Percentiles rank a stretch among this genome's conserved stretches.
Conservation (phyloP, 129 eudicot genomes). For the Cynara cardunculus region DNA sequence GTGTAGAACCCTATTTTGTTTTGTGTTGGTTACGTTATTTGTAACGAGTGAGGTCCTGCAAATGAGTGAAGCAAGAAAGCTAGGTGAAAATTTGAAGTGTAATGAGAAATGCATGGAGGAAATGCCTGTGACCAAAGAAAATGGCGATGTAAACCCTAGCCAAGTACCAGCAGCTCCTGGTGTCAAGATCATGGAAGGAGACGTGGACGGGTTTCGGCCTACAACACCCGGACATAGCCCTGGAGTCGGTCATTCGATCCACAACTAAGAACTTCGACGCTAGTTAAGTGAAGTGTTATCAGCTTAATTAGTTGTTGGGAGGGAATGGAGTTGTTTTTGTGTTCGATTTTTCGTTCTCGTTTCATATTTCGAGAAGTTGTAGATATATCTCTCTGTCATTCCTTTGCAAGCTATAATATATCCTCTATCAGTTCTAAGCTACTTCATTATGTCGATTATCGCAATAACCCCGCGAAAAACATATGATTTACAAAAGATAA, state of each 20-base stretch:
- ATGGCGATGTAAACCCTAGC: constrained; percentile 7
- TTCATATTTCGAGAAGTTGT: background rate
- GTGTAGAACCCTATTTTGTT: constrained; percentile 25
- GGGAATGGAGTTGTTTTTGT: background rate
- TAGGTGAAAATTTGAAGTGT: constrained; percentile 21
- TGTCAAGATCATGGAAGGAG: constrained; percentile 24
- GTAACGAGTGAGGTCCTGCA: constrained; percentile 24
- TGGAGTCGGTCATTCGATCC: constrained; percentile 63
- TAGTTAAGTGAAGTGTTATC: background rate
- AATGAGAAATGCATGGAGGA: background rate
- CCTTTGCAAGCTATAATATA: background rate
- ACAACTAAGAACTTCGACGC: constrained; percentile 14
- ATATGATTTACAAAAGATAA: background rate
- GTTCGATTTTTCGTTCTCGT: background rate
- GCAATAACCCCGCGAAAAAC: background rate
- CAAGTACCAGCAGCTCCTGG: constrained; percentile 5
- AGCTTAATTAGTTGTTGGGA: background rate
- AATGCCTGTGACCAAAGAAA: constrained; percentile 12
- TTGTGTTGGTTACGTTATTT: constrained; percentile 19
- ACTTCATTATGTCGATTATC: background rate
- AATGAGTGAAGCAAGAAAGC: constrained; percentile 30
- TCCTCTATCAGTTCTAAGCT: background rate
- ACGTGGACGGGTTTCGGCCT: constrained; percentile 50
- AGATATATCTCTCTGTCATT: background rate
- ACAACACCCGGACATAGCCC: constrained; percentile 77